Evolutionary conservation across 352 stramenopile species (phyloP).

Genomic region (Nothophytophthora sp.): DNA sequence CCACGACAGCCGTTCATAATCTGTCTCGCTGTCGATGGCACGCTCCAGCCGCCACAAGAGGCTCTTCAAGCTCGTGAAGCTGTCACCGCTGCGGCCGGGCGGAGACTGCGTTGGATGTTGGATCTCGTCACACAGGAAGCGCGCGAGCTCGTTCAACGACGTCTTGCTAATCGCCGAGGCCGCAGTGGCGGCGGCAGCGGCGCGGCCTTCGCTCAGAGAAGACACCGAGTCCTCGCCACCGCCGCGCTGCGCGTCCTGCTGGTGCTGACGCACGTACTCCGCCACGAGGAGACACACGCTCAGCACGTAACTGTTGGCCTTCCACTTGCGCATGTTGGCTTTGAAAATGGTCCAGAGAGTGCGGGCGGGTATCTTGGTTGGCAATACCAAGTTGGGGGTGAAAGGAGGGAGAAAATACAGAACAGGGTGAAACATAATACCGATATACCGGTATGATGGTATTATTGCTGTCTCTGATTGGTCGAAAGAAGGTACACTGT

Average conservation of each 20-base stretch:
- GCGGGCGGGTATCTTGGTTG: slow-evolving; percentile 5
- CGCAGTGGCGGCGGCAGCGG: neutral
- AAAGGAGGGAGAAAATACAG: too few relatives aligned
- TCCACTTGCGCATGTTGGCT: slow-evolving; percentile 34
- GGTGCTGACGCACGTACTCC: slow-evolving; percentile 50
- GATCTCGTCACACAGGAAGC: slow-evolving; percentile 60
- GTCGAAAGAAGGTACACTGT: slow-evolving; percentile 4
- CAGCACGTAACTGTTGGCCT: slow-evolving; percentile 50
- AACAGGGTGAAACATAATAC: too few relatives aligned
- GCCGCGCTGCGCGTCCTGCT: slow-evolving; percentile 27
- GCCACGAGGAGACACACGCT: slow-evolving; percentile 46
- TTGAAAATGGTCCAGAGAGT: neutral
- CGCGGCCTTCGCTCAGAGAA: slow-evolving; percentile 15
- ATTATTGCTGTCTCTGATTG: neutral
- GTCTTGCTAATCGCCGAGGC: slow-evolving; percentile 20
- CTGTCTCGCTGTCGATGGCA: slow-evolving; percentile 29
- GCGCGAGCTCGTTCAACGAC: slow-evolving; percentile 45
- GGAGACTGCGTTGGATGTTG: slow-evolving; percentile 32
- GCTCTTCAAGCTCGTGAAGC: slow-evolving; percentile 33
- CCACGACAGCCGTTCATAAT: slow-evolving; percentile 45
- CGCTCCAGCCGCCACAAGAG: slow-evolving; percentile 52
- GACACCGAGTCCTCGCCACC: slow-evolving; percentile 23
- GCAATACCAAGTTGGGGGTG: too few relatives aligned
- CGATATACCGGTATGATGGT: neutral
- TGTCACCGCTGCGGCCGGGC: slow-evolving; percentile 4